A percentile compares a stretch with the other conserved stretches of the same genome.
Evolutionary conservation across 2,329 filamentous ascomycete genomes (phyloP).

Genomic region (Fusarium fujikuroi): DNA sequence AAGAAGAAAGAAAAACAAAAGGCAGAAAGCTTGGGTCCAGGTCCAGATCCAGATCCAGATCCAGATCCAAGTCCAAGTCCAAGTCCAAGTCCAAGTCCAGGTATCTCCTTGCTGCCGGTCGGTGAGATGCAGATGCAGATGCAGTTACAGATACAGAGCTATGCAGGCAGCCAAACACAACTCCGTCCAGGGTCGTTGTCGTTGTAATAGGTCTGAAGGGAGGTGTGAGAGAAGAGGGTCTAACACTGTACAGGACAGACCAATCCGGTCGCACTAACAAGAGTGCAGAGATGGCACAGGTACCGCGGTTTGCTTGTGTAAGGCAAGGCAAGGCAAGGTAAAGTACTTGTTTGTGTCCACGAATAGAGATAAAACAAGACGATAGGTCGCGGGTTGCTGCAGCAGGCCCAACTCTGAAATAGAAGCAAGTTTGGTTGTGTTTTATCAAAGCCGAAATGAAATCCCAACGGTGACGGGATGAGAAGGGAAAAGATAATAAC

Average conservation of each 20-base stretch:
- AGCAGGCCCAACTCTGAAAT: slow-evolving; percentile 8
- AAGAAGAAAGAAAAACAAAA: not conserved
- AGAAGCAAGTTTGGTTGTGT: not conserved
- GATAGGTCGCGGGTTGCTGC: slow-evolving; percentile 10
- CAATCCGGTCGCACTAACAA: slow-evolving; percentile 16
- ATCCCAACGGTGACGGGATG: not conserved
- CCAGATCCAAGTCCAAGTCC: not conserved
- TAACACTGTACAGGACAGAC: slow-evolving; percentile 17
- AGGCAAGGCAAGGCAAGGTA: not conserved
- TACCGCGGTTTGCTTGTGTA: slow-evolving; percentile 13
- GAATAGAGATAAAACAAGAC: slow-evolving; percentile 1
- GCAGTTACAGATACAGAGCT: slow-evolving; percentile 37
- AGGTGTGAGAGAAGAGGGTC: slow-evolving; percentile 35
- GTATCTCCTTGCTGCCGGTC: slow-evolving; percentile 23
- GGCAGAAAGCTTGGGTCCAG: slow-evolving; percentile 11
- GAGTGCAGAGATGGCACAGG: slow-evolving; percentile 1
- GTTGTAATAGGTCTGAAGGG: slow-evolving; percentile 25
- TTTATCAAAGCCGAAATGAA: not conserved
- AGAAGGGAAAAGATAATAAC: not conserved
- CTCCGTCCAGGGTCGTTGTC: slow-evolving; percentile 34
- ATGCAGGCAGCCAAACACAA: slow-evolving; percentile 29
- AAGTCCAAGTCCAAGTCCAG: not conserved
- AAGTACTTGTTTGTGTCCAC: slow-evolving; percentile 15
- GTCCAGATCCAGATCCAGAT: not conserved
- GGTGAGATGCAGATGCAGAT: slow-evolving; percentile 41